phyloP scores from a whole-genome alignment of 2,329 filamentous ascomycete genomes.

The Stemphylium lycopersici region DNA sequence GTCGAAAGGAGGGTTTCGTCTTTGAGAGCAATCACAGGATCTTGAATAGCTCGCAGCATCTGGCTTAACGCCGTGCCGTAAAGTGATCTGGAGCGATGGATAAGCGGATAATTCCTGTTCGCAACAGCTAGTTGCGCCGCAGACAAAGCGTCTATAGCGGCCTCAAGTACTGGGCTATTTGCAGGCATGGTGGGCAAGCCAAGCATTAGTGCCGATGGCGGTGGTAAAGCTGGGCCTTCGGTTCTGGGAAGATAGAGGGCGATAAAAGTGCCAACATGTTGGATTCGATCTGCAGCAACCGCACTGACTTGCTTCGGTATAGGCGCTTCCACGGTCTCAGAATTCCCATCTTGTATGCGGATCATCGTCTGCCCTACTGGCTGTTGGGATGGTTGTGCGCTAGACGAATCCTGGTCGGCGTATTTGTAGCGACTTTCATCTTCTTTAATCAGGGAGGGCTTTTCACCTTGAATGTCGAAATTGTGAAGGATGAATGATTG shows the following conservation, averaged over 20 bases:
- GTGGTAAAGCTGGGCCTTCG: slow-evolving; percentile 39
- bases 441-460: slow-evolving; percentile 41
- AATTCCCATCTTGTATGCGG: slow-evolving; percentile 17
- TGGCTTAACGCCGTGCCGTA: slow-evolving; percentile 44
- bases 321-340: slow-evolving; percentile 23
- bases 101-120: slow-evolving; percentile 35
- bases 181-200: slow-evolving; percentile 40
- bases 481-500: slow-evolving; percentile 46
- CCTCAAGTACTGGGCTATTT: slow-evolving; percentile 37
- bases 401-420: slow-evolving; percentile 29
- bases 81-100: slow-evolving; percentile 43
- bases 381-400: slow-evolving; percentile 5
- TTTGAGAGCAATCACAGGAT: slow-evolving; percentile 32
- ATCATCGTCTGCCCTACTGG: slow-evolving; percentile 11
- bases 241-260: slow-evolving; percentile 38
- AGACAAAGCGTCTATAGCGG: slow-evolving; percentile 43
- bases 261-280: slow-evolving; percentile 43
- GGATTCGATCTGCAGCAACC: slow-evolving; percentile 44
- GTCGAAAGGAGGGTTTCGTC: slow-evolving; percentile 46
- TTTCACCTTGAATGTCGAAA: slow-evolving; percentile 37
- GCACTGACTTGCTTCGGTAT: slow-evolving; percentile 42
- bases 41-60: slow-evolving; percentile 39
- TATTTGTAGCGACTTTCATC: slow-evolving; percentile 44
- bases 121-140: slow-evolving; percentile 44
- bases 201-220: slow-evolving; percentile 46